A percentile compares a stretch with the other conserved stretches of the same genome.
These are phyloP conservation scores for Hypoxylon rubiginosum DNA, from an alignment of 2,329 filamentous ascomycete species.

Conservation along the genomic window DNA sequence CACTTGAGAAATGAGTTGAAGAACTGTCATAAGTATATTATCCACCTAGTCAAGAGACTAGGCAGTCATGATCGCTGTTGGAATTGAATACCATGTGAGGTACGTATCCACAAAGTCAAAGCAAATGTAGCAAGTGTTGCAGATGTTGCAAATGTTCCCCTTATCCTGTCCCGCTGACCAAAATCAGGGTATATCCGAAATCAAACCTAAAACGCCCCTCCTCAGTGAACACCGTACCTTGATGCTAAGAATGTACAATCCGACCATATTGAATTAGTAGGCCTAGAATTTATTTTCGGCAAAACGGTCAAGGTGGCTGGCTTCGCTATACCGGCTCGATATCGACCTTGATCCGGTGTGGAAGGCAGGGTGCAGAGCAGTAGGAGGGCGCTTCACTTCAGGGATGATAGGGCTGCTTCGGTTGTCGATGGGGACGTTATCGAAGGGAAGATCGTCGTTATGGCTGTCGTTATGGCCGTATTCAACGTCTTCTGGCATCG, in stretches of 20 bases:
- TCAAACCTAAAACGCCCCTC: conserved; percentile 29
- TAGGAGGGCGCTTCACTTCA: conserved; percentile 67
- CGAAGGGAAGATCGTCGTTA: conserved; percentile 43
- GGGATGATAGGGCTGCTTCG: conserved; percentile 69
- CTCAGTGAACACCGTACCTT: conserved; percentile 28
- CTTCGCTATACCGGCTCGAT: conserved; percentile 63
- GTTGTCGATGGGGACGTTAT: conserved; percentile 52
- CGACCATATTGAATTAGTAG: conserved; percentile 1
- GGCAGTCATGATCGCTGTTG: conserved; percentile 13
- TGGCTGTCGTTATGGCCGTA: conserved; percentile 48
- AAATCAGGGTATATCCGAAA: conserved; percentile 40
- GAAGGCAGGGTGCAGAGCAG: conserved; percentile 69
- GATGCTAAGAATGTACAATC: conserved; percentile 15
- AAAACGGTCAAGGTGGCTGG: conserved; percentile 64
- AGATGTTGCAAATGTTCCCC: conserved; percentile 5
- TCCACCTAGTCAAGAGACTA: conserved; percentile 1
- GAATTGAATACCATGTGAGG: conserved; percentile 19
- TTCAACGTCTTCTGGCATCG: conserved; percentile 53
- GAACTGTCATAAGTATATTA: conserved; percentile 13
- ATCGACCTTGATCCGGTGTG: conserved; percentile 50
- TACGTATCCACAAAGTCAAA: not conserved
- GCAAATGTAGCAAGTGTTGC: conserved; percentile 7
- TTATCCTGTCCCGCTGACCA: conserved; percentile 11
- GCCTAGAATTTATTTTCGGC: conserved; percentile 41
- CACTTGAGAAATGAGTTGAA: not conserved